Base-by-base conservation (phyloP, 225 moss, liverwort and hornwort genomes). In the Thuidium tamariscinum region DNA sequence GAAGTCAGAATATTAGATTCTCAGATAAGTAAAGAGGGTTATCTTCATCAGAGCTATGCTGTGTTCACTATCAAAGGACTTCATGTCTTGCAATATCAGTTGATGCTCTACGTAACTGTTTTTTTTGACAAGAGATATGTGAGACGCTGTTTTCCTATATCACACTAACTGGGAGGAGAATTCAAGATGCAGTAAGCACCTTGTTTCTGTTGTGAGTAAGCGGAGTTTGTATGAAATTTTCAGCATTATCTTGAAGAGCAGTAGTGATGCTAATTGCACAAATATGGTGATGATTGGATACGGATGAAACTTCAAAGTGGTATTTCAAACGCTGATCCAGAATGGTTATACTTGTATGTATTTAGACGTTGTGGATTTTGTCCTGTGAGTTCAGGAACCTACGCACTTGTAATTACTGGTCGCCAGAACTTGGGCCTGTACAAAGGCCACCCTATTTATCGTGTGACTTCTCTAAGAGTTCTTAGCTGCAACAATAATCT, bases 361-460 rank as follows among this genome's bases (percentile, higher is more conserved):
- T 82, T 66, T 80, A 86, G 75, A 70, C 56, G 67, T 72, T 37
- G 77, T 91, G 67, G 81, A 37, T 49, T 80, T 88, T 81, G 64
- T 74, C 39, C 69, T 34, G 56, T 84, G 72, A 44, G 84, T 81
- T 88, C 89, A 99, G 99, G 97, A 84, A 96, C 94, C 3, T 95
- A 96, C 84, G 96, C 97, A n/a, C 88, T 99, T 80, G 94, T 97
- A 51, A 93, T 99, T 42, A 96, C 96, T 60, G 96, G 91, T 89
- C 93, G 96, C 62, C 82, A 93, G 89, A 64, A 73, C 79, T 85
- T 97, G 89, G 97, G 97, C 65, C 48, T 87, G 13, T 95, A 91
- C 91, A 93, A 93, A 85, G 95, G 95, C 48, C 88, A 92, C 81
- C 83, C 92, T 49, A 93, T 99, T 54, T 99, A 87, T 77, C 85